Conservation (phyloP, 2,329 filamentous ascomycete genomes). For the Pseudogymnoascus sp. region DNA sequence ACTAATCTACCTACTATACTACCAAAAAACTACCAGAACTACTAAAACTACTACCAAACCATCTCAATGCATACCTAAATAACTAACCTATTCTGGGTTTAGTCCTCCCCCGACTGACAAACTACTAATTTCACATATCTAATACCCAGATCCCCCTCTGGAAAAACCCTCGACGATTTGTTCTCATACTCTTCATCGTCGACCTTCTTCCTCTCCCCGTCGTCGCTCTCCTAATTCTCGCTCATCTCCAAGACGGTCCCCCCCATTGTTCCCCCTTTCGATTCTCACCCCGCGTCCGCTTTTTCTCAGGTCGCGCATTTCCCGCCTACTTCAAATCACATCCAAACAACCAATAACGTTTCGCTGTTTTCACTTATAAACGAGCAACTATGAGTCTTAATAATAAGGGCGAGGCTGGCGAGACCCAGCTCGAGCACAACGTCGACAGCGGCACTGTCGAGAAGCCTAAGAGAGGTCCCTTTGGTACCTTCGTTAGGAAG, state of each 20-base stretch:
- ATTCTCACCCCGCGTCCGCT: background rate
- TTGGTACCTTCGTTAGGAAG: background rate
- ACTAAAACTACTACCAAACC: background rate
- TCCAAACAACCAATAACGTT: background rate
- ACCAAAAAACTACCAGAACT: background rate
- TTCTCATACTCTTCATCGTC: background rate
- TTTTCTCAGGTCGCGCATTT: background rate
- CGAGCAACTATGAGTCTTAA: background rate
- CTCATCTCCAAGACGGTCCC: background rate
- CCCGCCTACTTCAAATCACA: background rate
- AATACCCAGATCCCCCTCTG: background rate
- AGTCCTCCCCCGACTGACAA: background rate
- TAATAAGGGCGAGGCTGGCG: background rate
- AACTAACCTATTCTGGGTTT: background rate
- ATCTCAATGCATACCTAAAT: background rate
- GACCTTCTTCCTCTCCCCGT: background rate
- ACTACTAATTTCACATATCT: background rate
- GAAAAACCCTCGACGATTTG: background rate
- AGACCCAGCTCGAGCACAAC: background rate
- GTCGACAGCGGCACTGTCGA: background rate
- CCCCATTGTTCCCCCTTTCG: background rate
- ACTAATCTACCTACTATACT: background rate
- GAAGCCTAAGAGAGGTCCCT: background rate
- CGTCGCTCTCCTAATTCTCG: background rate
- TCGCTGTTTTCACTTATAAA: background rate